Conservation (phyloP, 208 protist genomes). For the Lotmaria passim region DNA sequence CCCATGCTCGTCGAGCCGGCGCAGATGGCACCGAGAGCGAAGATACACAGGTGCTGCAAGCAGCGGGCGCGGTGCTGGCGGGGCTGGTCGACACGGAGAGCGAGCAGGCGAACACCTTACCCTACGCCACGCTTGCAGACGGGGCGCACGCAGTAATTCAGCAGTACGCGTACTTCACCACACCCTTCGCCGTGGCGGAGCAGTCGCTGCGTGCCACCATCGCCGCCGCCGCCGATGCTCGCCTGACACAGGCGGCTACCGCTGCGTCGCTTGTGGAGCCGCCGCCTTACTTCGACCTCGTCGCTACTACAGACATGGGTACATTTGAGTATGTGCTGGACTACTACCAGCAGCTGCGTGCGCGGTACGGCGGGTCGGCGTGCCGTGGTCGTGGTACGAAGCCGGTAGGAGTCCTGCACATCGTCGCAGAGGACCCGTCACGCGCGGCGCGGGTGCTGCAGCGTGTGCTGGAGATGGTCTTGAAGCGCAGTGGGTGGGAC, state of each 20-base stretch:
- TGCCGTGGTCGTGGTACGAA: slow-evolving; percentile 22
- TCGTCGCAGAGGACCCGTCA: slow-evolving; percentile 50
- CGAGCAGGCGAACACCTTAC: slow-evolving; percentile 4
- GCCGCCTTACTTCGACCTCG: slow-evolving; percentile 72
- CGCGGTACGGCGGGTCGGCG: slow-evolving; percentile 14
- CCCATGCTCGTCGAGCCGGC: no score
- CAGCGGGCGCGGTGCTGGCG: slow-evolving; percentile 11
- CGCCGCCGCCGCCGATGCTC: not conserved
- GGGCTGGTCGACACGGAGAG: not conserved
- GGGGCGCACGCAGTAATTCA: not conserved
- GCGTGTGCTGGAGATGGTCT: slow-evolving; percentile 57
- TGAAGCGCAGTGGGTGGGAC: slow-evolving; percentile 36
- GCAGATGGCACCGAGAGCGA: slow-evolving; percentile 24
- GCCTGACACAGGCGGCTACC: no score
- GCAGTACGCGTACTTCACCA: slow-evolving; percentile 58
- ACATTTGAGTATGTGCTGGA: slow-evolving; percentile 74
- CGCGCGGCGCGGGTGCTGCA: slow-evolving; percentile 59
- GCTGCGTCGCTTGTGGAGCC: no score
- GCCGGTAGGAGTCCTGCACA: slow-evolving; percentile 57
- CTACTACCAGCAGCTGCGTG: slow-evolving; percentile 62
- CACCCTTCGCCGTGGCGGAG: slow-evolving; percentile 56
- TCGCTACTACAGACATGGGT: slow-evolving; percentile 70
- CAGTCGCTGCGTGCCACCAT: slow-evolving; percentile 16
- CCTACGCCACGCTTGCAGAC: not conserved
- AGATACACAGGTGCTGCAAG: slow-evolving; percentile 29